Evolutionary conservation across 352 stramenopile species (phyloP).

Genomic region (Pythium brachiatum): DNA sequence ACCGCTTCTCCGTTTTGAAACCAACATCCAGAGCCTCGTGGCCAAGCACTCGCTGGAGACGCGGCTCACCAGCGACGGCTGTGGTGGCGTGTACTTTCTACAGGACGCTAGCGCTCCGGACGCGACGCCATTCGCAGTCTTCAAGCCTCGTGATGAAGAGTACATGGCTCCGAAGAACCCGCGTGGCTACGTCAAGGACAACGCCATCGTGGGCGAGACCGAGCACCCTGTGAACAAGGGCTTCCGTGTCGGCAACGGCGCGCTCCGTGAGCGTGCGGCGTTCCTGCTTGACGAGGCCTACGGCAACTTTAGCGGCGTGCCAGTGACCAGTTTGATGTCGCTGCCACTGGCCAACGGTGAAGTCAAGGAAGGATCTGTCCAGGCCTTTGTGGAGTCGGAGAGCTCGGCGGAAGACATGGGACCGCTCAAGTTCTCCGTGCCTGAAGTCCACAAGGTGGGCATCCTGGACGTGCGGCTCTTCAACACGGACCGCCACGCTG

Average conservation of each 20-base stretch:
- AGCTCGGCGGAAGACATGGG: constrained; percentile 87
- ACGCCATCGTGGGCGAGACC: constrained; percentile 71
- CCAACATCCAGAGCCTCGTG: constrained; percentile 37
- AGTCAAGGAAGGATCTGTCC: constrained; percentile 84
- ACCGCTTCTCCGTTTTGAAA: constrained; percentile 38
- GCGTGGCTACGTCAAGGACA: constrained; percentile 90
- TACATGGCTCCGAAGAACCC: constrained; percentile 99
- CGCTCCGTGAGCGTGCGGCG: constrained; percentile 76
- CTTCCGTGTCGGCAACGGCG: constrained; percentile 84
- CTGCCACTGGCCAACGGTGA: constrained; percentile 44
- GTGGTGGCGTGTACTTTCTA: constrained; percentile 72
- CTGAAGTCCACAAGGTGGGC: constrained; percentile 88
- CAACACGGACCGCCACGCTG: constrained; percentile 87
- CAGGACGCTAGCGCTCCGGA: constrained; percentile 26
- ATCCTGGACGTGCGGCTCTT: constrained; percentile 88
- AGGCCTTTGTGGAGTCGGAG: constrained; percentile 78
- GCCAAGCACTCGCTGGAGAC: constrained; percentile 38
- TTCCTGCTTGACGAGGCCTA: constrained; percentile 83
- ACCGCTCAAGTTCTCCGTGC: constrained; percentile 80
- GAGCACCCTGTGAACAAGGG: constrained; percentile 84
- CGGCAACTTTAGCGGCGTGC: constrained; percentile 79
- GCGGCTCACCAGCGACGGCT: constrained; percentile 74
- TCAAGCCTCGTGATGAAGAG: constrained; percentile 99
- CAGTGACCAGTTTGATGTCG: constrained; percentile 74
- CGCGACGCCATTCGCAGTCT: constrained; percentile 72